A percentile compares a stretch with the other conserved stretches of the same genome.
Evolutionary conservation across 1,284 basidiomycete genomes (phyloP).

Genomic region (Austroboletus novae-zelandiae): DNA sequence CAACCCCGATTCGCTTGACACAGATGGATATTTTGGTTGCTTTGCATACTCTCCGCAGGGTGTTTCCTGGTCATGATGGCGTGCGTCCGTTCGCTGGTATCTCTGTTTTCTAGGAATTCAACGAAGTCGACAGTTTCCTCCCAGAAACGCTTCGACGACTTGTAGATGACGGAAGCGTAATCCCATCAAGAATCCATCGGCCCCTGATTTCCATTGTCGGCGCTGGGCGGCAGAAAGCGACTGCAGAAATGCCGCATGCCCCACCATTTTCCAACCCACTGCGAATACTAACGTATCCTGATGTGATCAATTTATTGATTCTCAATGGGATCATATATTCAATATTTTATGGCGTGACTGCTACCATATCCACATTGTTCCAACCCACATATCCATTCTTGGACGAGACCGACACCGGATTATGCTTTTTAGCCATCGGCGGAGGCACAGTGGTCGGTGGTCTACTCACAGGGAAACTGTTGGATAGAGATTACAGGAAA

Average conservation of each 20-base stretch:
- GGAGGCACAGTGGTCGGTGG: conserved; percentile 55
- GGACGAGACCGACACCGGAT: conserved; percentile 59
- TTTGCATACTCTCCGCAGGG: conserved; percentile 57
- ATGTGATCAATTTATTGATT: conserved; percentile 61
- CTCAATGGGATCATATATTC: conserved; percentile 59
- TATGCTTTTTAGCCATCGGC: conserved; percentile 71
- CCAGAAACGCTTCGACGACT: conserved; percentile 60
- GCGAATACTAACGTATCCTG: conserved; percentile 53
- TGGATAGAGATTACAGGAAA: conserved; percentile 55
- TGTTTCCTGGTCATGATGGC: conserved; percentile 54
- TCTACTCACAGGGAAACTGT: conserved; percentile 45
- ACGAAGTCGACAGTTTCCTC: conserved; percentile 41
- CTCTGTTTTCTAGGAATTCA: not conserved
- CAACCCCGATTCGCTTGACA: conserved; percentile 18
- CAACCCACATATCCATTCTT: conserved; percentile 56
- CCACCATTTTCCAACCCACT: conserved; percentile 56
- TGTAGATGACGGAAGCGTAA: conserved; percentile 59
- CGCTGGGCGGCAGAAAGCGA: conserved; percentile 24
- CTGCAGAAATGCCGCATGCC: conserved; percentile 30
- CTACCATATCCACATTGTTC: conserved; percentile 67
- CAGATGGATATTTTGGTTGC: conserved; percentile 78
- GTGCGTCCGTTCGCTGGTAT: conserved; percentile 37
- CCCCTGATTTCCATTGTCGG: conserved; percentile 59
- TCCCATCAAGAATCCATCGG: conserved; percentile 44
- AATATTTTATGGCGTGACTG: conserved; percentile 63